Percentiles rank a stretch among this genome's conserved stretches.
Evolutionary conservation across 179 eudicot species (phyloP).

Genomic region (Camellia oleifera): DNA sequence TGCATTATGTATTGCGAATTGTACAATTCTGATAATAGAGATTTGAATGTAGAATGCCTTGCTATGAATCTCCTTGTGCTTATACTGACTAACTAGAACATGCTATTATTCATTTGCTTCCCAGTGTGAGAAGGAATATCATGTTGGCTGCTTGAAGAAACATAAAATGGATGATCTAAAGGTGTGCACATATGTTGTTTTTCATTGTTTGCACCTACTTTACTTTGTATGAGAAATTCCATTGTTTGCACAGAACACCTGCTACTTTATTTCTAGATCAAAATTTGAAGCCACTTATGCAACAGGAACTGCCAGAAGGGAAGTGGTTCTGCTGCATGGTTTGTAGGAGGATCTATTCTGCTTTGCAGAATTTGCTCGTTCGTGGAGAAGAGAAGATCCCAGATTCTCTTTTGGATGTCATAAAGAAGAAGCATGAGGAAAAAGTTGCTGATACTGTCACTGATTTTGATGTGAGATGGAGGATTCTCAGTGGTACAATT

Average conservation of each 20-base stretch:
- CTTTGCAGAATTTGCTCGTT: constrained; percentile 54
- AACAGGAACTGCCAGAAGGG: constrained; percentile 85
- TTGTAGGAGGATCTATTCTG: constrained; percentile 64
- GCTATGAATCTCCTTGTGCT: not conserved
- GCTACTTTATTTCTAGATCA: constrained; percentile 10
- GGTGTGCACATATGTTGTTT: constrained; percentile 36
- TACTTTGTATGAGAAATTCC: constrained; percentile 1
- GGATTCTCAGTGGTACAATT: constrained; percentile 78
- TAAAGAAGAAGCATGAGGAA: constrained; percentile 54
- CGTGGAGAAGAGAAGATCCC: constrained; percentile 59
- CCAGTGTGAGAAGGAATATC: constrained; percentile 97
- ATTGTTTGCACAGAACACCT: constrained; percentile 9
- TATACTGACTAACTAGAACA: not conserved
- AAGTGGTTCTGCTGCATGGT: constrained; percentile 82
- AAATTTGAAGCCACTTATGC: constrained; percentile 21
- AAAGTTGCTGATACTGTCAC: constrained; percentile 29
- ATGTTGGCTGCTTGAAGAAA: constrained; percentile 88
- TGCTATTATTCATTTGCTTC: constrained; percentile 9
- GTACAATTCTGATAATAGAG: not conserved
- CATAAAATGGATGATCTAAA: constrained; percentile 74
- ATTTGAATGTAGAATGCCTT: not conserved
- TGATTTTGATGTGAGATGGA: constrained; percentile 75
- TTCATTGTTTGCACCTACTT: constrained; percentile 5
- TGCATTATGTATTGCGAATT: too few species aligned
- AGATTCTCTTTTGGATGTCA: constrained; percentile 48